Percentiles rank a stretch among this genome's conserved stretches.
phyloP scores from a whole-genome alignment of 2,329 filamentous ascomycete species.

The Epichloe festucae region DNA sequence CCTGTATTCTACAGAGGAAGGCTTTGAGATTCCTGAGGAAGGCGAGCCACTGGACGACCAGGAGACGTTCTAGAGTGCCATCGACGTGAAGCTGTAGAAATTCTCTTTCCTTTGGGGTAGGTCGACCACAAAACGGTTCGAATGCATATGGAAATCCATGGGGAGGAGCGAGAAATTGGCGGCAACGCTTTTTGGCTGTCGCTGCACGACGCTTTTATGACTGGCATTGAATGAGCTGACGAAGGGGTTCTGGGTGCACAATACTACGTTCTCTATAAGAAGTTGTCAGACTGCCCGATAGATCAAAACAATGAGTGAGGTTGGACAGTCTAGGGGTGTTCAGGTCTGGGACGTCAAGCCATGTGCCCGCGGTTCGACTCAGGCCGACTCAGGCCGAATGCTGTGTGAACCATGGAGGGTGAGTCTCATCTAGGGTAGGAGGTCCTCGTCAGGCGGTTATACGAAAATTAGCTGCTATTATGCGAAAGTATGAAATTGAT shows the following conservation, averaged over 20 bases:
- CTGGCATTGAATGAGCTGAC: slow-evolving; percentile 3
- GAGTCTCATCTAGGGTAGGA: too few species aligned
- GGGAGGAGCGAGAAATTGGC: not conserved
- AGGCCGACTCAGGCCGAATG: too few species aligned
- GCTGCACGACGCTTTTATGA: slow-evolving; percentile 3
- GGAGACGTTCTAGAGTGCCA: slow-evolving; percentile 53
- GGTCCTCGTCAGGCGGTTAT: too few species aligned
- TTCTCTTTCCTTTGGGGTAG: not conserved
- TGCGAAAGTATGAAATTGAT: too few species aligned
- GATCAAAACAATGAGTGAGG: not conserved
- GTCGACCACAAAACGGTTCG: not conserved
- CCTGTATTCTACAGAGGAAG: slow-evolving; percentile 90
- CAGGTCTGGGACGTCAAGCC: too few species aligned
- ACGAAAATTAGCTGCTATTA: too few species aligned
- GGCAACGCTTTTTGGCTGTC: not conserved
- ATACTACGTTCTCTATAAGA: slow-evolving; percentile 1
- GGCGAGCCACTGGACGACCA: slow-evolving; percentile 60
- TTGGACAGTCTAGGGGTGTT: too few species aligned
- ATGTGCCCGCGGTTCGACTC: too few species aligned
- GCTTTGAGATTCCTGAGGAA: slow-evolving; percentile 81
- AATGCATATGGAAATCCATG: not conserved
- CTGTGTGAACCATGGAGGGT: too few species aligned
- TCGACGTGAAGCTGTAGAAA: not conserved
- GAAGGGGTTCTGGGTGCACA: not conserved
- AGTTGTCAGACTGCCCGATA: not conserved